Evolutionary conservation across 78 protist genomes (phyloP).

Genomic region (Pelomyxa schiedti): DNA sequence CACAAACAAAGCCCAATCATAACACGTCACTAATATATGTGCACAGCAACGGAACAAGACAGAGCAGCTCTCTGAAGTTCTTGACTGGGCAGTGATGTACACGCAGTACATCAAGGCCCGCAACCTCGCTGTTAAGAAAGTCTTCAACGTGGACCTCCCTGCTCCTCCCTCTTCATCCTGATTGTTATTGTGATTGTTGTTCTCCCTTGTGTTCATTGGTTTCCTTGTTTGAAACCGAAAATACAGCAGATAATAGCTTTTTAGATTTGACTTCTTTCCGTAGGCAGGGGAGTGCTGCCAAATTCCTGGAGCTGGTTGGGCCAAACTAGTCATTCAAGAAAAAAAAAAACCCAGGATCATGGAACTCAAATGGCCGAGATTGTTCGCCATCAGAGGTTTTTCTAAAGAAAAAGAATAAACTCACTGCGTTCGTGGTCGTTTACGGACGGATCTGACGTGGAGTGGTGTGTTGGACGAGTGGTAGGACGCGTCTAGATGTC

Average conservation of each 20-base stretch:
- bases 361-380: too few relatives aligned
- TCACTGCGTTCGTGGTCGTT: too few relatives aligned
- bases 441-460: too few relatives aligned
- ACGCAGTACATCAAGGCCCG: constrained; percentile 40
- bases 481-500: too few relatives aligned
- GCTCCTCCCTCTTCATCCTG: constrained; percentile 13
- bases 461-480: too few relatives aligned
- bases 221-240: background rate
- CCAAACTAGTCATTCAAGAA: too few relatives aligned
- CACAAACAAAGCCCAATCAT: background rate
- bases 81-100: constrained; percentile 37
- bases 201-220: background rate
- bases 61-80: constrained; percentile 47
- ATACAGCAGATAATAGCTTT: background rate
- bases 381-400: too few relatives aligned
- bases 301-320: too few relatives aligned
- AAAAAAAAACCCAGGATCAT: too few relatives aligned
- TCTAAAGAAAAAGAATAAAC: too few relatives aligned
- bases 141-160: constrained; percentile 7
- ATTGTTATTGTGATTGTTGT: background rate
- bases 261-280: background rate
- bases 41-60: constrained; percentile 65
- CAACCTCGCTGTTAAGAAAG: constrained; percentile 29
- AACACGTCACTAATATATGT: constrained; percentile 3
- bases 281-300: background rate